These are phyloP conservation scores for Diaporthe destruens DNA, from an alignment of 2,329 filamentous ascomycete species.

Conservation along the genomic window DNA sequence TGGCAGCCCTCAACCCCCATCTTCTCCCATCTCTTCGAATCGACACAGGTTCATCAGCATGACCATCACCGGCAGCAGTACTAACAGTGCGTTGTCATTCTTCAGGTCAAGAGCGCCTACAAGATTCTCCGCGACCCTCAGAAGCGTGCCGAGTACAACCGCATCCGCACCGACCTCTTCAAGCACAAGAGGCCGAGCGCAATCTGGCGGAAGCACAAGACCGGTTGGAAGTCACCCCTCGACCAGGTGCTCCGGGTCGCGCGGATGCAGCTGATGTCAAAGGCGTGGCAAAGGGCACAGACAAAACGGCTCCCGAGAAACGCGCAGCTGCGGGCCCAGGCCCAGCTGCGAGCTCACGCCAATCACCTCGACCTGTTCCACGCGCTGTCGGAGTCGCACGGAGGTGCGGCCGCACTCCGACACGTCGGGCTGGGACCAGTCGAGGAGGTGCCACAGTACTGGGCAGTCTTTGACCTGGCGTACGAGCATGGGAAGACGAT, in stretches of 20 bases:
- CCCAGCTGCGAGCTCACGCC: neutral
- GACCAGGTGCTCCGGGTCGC: neutral
- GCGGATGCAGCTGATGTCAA: neutral
- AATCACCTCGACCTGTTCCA: neutral
- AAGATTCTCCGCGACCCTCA: neutral
- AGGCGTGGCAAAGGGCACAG: neutral
- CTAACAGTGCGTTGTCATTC: neutral
- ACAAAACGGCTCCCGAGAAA: neutral
- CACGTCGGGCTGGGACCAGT: neutral
- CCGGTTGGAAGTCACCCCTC: neutral
- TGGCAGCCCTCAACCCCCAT: fast-evolving
- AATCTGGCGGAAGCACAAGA: neutral
- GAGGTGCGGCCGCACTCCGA: neutral
- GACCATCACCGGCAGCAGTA: neutral
- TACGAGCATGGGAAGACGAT: neutral
- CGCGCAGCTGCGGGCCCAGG: neutral
- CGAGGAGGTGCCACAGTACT: neutral
- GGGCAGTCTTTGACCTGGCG: no score
- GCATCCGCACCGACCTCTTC: neutral
- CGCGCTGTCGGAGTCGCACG: neutral
- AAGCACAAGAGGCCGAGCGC: no score
- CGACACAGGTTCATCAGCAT: neutral
- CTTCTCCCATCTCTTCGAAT: neutral
- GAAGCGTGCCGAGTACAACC: neutral
- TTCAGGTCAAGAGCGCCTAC: neutral